Percentiles rank a stretch among this genome's conserved stretches.
These are phyloP conservation scores for Periconia digitata DNA, from an alignment of 2,329 filamentous ascomycete genomes.

Conservation along the genomic window DNA sequence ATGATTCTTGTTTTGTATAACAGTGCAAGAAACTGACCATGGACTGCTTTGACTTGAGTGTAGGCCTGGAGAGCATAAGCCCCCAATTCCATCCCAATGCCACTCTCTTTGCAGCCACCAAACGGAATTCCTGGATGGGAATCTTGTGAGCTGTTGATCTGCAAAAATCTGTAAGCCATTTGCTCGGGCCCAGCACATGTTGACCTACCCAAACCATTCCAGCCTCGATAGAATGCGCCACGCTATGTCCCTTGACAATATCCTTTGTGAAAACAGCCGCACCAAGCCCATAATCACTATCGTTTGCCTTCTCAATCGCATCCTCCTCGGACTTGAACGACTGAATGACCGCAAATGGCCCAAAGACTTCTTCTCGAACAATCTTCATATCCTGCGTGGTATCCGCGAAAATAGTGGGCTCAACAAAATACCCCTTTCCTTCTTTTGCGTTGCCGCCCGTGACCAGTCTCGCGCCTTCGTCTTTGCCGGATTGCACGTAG, in stretches of 20 bases:
- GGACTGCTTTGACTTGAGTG: conserved; percentile 5
- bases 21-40: background rate
- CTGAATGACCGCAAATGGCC: conserved; percentile 63
- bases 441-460: conserved; percentile 46
- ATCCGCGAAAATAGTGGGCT: conserved; percentile 59
- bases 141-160: conserved; percentile 27
- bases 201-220: conserved; percentile 57
- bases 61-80: conserved; percentile 4
- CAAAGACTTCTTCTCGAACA: conserved; percentile 61
- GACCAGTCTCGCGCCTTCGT: conserved; percentile 53
- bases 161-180: too few relatives aligned
- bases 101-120: conserved; percentile 60
- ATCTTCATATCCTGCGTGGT: conserved; percentile 56
- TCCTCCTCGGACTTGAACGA: conserved; percentile 58
- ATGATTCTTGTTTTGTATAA: background rate
- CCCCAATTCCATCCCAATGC: conserved; percentile 60
- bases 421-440: conserved; percentile 52
- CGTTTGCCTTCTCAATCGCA: conserved; percentile 50
- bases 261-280: conserved; percentile 56
- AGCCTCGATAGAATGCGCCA: conserved; percentile 49
- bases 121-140: conserved; percentile 52
- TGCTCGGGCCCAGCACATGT: conserved; percentile 39
- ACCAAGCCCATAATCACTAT: conserved; percentile 50
- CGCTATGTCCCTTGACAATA: conserved; percentile 45
- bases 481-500: conserved; percentile 48